Evolutionary conservation across 495 filamentous ascomycete genomes (phyloP).

Genomic region (Neurospora tetraspora): DNA sequence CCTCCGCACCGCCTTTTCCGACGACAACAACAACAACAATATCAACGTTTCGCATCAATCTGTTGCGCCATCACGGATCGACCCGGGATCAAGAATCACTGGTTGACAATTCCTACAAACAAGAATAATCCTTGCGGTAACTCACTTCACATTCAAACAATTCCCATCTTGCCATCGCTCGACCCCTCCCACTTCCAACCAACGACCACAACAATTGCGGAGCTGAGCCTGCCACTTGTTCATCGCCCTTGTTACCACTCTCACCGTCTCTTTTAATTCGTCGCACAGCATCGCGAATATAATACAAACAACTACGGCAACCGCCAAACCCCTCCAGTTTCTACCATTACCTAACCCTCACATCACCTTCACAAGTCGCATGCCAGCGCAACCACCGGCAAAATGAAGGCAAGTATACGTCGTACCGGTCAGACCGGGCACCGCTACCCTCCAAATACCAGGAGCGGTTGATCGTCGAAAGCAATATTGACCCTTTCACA

Average conservation of each 20-base stretch:
- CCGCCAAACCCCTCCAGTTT: neutral
- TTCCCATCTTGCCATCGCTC: neutral
- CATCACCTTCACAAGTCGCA: neutral
- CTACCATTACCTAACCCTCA: neutral
- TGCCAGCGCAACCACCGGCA: conserved; percentile 9
- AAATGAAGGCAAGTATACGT: conserved; percentile 28
- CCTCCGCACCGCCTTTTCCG: neutral
- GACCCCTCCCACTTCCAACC: neutral
- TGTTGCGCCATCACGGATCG: neutral
- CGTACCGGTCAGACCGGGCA: neutral
- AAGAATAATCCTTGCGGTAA: neutral
- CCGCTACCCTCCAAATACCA: neutral
- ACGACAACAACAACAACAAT: neutral
- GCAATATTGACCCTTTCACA: conserved; percentile 22
- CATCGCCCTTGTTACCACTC: neutral
- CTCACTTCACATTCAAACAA: neutral
- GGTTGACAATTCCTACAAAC: neutral
- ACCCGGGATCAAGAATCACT: neutral
- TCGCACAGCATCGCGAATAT: neutral
- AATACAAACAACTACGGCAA: neutral
- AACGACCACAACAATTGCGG: neutral
- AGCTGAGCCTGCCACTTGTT: neutral
- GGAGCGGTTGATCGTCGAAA: neutral
- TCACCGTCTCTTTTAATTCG: neutral
- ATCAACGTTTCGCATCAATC: neutral